Conservation (phyloP, 805 yeast genomes). For the Schwanniomyces pseudopolymorphus region DNA sequence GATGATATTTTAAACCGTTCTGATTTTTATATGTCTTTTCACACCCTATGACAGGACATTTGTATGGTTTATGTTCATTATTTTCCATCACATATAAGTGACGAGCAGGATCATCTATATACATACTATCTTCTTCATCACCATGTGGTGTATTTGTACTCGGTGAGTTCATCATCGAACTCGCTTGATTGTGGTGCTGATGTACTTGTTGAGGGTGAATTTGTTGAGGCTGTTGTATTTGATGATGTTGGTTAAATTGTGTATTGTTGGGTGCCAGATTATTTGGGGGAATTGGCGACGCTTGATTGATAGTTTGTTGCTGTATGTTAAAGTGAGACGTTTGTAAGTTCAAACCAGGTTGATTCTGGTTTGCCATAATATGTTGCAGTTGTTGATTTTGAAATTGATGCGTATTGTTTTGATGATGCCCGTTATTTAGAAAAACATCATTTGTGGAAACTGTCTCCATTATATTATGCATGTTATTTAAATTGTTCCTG, state of each 20-base stretch:
- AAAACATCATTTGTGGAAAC: constrained; percentile 94
- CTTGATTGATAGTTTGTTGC: constrained; percentile 21
- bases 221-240: constrained; percentile 13
- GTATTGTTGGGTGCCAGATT: constrained; percentile 4
- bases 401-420: constrained; percentile 8
- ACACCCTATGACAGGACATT: constrained; percentile 97
- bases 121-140: constrained; percentile 68
- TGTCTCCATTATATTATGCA: constrained; percentile 73
- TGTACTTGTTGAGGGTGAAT: constrained; percentile 12
- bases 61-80: constrained; percentile 91
- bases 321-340: constrained; percentile 22
- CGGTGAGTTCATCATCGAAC: constrained; percentile 13
- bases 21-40: constrained; percentile 97
- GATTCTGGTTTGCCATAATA: constrained; percentile 4
- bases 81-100: constrained; percentile 89
- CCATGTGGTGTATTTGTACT: constrained; percentile 30
- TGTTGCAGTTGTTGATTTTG: constrained; percentile 2
- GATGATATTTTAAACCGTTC: constrained; percentile 93
- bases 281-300: constrained; percentile 9
- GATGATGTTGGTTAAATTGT: constrained; percentile 12
- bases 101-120: constrained; percentile 96
- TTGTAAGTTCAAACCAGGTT: constrained; percentile 15
- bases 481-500: constrained; percentile 37
- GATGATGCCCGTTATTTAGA: constrained; percentile 45
- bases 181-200: constrained; percentile 11